phyloP scores from a whole-genome alignment of 768 basidiomycete genomes.

The Amanita thiersii region DNA sequence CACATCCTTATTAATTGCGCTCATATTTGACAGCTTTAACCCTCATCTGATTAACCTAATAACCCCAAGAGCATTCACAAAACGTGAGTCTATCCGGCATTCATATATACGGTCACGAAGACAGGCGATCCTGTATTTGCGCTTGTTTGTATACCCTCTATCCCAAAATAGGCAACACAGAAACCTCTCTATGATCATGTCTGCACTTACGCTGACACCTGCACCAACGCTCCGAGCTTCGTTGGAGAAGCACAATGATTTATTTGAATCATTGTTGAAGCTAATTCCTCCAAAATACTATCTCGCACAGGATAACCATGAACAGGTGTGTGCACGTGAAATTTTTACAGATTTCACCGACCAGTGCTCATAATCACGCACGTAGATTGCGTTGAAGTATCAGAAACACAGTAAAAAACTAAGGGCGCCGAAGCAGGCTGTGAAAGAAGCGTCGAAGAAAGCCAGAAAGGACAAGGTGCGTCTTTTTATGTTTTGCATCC shows the following conservation, averaged over 20 bases:
- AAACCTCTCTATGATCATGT: too few relatives aligned
- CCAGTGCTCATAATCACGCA: conserved; percentile 6
- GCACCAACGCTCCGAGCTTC: conserved; percentile 44
- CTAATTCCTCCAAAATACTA: conserved; percentile 92
- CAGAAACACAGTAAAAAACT: conserved; percentile 85
- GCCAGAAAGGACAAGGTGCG: conserved; percentile 80
- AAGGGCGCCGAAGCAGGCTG: conserved; percentile 75
- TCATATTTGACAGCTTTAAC: too few relatives aligned
- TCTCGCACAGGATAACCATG: conserved; percentile 60
- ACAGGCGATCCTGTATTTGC: too few relatives aligned
- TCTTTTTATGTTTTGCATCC: conserved; percentile 1
- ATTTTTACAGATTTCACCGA: background rate
- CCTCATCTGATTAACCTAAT: too few relatives aligned
- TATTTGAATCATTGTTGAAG: conserved; percentile 74
- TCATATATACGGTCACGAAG: too few relatives aligned
- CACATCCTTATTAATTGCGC: too few relatives aligned
- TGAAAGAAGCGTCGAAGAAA: conserved; percentile 85
- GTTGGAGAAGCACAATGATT: conserved; percentile 77
- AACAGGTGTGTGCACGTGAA: conserved; percentile 39
- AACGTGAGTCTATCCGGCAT: too few relatives aligned
- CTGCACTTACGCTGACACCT: conserved; percentile 54
- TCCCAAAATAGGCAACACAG: too few relatives aligned
- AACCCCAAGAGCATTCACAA: too few relatives aligned
- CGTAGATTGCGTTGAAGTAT: conserved; percentile 55
- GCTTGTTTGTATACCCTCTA: too few relatives aligned